Base-by-base conservation (phyloP, 2,329 filamentous ascomycete species). In the Cytospora paraplurivora region DNA sequence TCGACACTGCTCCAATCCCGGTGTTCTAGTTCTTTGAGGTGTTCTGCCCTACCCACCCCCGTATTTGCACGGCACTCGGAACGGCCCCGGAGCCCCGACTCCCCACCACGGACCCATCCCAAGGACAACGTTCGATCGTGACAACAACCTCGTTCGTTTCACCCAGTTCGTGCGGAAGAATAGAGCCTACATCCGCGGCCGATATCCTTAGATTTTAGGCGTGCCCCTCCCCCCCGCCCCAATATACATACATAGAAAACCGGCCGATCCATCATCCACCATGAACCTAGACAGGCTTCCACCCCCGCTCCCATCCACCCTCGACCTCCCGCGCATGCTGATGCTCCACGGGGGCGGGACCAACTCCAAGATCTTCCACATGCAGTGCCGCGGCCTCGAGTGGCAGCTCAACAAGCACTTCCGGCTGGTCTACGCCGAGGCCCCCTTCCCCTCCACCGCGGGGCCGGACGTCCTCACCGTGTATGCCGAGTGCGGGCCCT, bases 271-370 rank as follows among this genome's bases (percentile, higher is more conserved):
- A 47, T 12, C 50, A 32, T 32, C 38, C 27, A 52, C 27, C 27
- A 63, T 63, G 56, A 56, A 63, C 13, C 37, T 56, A 34, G 53
- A 35, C 35, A 37, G 52, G 78, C 81, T 66, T 87, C 85, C 69
- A 73, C 79, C 7, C 76, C 85, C 0, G 85, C 47, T 60, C 47
- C 54, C 47, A 7, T 41, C 56, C 1, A 65, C 63, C 15, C 52
- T 65, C 13, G 56, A 73, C 64, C 77, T 82, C 34, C 89, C 89
- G 3, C 87, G 90, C 64, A 86, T 93, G 68, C 87, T 93, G 69
- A 93, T 89, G 76, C 85, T 93, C n/a, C 90, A 93, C 74, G 90
- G 90, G 72, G 90, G 90, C 70, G 90, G 90, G 66, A 86, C 88
- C 67, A 92, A 89, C 71, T 87, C 82, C n/a, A 72, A 80, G 49